Percentiles rank a stretch among this genome's conserved stretches.
These are phyloP conservation scores for Chaetomiaceae sp. DNA, from an alignment of 2,329 filamentous ascomycete genomes.

Conservation along the genomic window DNA sequence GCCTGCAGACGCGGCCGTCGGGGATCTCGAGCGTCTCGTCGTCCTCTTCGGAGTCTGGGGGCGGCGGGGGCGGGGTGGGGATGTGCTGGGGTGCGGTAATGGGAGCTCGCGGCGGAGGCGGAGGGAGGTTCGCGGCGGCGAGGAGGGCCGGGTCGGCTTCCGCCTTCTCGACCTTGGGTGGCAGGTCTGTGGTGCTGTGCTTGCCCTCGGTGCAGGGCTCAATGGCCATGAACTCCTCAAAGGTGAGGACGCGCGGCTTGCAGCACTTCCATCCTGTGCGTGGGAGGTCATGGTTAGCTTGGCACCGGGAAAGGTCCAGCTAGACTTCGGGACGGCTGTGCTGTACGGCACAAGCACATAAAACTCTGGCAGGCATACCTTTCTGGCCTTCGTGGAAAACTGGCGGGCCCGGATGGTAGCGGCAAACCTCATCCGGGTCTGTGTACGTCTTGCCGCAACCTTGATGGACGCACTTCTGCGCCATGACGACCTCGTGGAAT, in stretches of 20 bases:
- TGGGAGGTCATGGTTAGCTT: constrained; percentile 1
- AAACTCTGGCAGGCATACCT: constrained; percentile 52
- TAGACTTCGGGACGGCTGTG: constrained; percentile 6
- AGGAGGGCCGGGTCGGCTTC: constrained; percentile 40
- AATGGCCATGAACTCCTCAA: constrained; percentile 95
- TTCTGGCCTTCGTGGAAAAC: constrained; percentile 98
- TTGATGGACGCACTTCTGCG: constrained; percentile 91
- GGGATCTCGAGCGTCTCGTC: constrained; percentile 71
- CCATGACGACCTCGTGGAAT: constrained; percentile 42
- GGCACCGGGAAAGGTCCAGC: constrained; percentile 1
- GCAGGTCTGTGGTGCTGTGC: constrained; percentile 80
- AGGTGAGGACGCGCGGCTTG: constrained; percentile 92
- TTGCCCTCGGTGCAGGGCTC: constrained; percentile 88
- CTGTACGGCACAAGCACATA: constrained; percentile 14
- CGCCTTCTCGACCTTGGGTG: constrained; percentile 59
- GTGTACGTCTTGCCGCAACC: constrained; percentile 87
- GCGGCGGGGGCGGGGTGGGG: constrained; percentile 53
- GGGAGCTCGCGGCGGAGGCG: constrained; percentile 35
- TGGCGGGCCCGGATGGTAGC: constrained; percentile 89
- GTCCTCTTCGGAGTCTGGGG: constrained; percentile 81
- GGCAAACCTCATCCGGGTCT: constrained; percentile 76
- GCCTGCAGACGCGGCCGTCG: constrained; percentile 69
- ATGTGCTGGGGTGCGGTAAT: constrained; percentile 42
- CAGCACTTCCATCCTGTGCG: constrained; percentile 92
- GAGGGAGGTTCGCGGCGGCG: constrained; percentile 45